Evolutionary conservation across 2,329 filamentous ascomycete genomes (phyloP), one percentile per base, ranked within the genome.

Genomic region (Aspergillus latus): DNA sequence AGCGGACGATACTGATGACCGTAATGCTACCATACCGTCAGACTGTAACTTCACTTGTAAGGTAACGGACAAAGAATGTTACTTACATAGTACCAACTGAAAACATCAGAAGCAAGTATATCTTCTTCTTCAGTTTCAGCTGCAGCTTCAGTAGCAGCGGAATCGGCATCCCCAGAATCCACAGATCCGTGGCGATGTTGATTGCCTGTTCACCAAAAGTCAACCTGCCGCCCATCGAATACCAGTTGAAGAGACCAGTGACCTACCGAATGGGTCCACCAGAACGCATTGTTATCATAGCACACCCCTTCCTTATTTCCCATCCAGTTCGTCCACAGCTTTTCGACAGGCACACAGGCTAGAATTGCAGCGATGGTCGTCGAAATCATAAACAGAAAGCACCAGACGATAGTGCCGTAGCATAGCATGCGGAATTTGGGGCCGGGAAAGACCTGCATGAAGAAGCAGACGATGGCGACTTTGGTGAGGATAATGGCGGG

Each of bases 261-360:
- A 36, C 47, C 1, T 32, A 50, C 48, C 21, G 48, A 50, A 40
- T 50, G 48, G 10, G 48, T 36, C 48, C 48, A 50, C 48, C 48
- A 50, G 10, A 50, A 50, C 10, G 37, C 13, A 11, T 15, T 50
- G 8, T 50, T 50, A 42, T 50, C 37, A 16, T 29, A 50, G 26
- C 48, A 50, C 5, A 50, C 2, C 9, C 36, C 48, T 2, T 30
- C 37, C 1, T 8, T 11, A 7, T 28, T 16, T 9, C 48, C 48
- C 5, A 8, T n/a, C 48, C 36, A 50, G 21, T 21, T 40, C 3
- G 48, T 9, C 48, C 48, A 50, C 5, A 13, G 8, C 3, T 40
- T 9, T 2, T 40, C 15, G 7, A 50, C 36, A 3, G 48, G 48
- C 5, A 50, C 28, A n/a, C 48, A 50, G 11, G 48, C 10, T 4